phyloP scores from a whole-genome alignment of 495 filamentous ascomycete species.

The Gamarada debralockiae region DNA sequence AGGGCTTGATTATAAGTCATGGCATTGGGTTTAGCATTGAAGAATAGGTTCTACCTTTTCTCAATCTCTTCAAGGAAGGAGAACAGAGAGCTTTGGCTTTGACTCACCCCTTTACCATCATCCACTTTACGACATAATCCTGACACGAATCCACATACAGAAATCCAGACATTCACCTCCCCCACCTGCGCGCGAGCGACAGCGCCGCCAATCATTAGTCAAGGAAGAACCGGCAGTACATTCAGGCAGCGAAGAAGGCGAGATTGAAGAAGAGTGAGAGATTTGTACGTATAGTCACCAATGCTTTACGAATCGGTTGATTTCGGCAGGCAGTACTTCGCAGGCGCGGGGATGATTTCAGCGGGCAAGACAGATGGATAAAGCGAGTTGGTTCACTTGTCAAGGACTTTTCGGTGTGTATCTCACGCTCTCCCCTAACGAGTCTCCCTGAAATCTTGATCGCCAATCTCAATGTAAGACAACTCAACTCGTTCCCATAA shows the following conservation, averaged over 20 bases:
- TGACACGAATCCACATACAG: constrained; percentile 30
- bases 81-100: background rate
- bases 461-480: background rate
- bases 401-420: constrained; percentile 24
- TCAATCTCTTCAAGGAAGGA: background rate
- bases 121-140: constrained; percentile 10
- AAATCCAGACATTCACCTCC: constrained; percentile 53
- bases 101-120: constrained; percentile 5
- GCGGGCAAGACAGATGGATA: background rate
- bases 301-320: constrained; percentile 21
- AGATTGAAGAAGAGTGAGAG: constrained; percentile 84
- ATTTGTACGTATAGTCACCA: constrained; percentile 26
- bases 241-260: constrained; percentile 93
- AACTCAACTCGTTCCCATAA: background rate
- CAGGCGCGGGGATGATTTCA: background rate
- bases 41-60: background rate
- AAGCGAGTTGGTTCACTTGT: background rate
- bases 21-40: too few species aligned
- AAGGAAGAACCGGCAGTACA: constrained; percentile 67
- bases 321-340: constrained; percentile 17
- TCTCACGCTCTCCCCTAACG: constrained; percentile 14
- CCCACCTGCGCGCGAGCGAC: constrained; percentile 35
- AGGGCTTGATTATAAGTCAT: background rate
- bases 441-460: background rate
- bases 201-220: constrained; percentile 43